Evolutionary conservation across 2,329 filamentous ascomycete genomes (phyloP), one percentile per base, ranked within the genome.

Genomic region (Claviceps quebecensis): DNA sequence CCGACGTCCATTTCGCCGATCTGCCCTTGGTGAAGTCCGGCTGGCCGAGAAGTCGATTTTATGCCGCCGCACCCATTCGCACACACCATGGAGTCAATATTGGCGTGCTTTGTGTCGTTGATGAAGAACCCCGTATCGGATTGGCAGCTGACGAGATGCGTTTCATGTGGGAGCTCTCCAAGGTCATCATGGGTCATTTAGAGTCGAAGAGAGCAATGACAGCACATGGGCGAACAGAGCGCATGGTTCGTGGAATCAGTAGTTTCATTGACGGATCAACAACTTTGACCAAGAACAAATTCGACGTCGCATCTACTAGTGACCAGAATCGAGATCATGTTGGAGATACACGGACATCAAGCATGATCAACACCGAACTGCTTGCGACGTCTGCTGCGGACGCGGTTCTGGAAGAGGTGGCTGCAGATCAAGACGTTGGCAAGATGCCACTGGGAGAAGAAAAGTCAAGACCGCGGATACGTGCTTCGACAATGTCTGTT

Each of bases 11-110:
- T 4, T 67, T 64, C 50, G 52, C 52, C 16, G 34, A 54, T 19
- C 54, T 57, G 16, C 49, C 55, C 1, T 59, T 57, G 14, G 55
- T 60, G 9, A 49, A 51, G 4, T 48, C 47, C 2, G 52, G 56
- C 17, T 56, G 60, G 0, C 50, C 55, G 1, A 54, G 56, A 13
- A 38, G 26, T 29, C 58, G 59, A 0, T 68, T 68, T 52, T 68
- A 67, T 44, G 62, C 64, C 0, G 65, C 60, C 4, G 64, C 67
- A 0, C 66, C 66, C 5, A 67, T 68, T n/a, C 60, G 63, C 0
- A 62, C 60, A 0, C 59, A 56, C 3, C 53, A 57, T 4, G 65
- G 63, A 16, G 59, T 67, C 54, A 65, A 65, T 51, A 68, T 69
- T 19, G 66, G 66, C 9, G 65, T 66, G 0, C 62, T 62, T 9